A percentile compares a stretch with the other conserved stretches of the same genome.
Evolutionary conservation across 352 stramenopile genomes (phyloP).

Genomic region (Globisporangium mamillatum): DNA sequence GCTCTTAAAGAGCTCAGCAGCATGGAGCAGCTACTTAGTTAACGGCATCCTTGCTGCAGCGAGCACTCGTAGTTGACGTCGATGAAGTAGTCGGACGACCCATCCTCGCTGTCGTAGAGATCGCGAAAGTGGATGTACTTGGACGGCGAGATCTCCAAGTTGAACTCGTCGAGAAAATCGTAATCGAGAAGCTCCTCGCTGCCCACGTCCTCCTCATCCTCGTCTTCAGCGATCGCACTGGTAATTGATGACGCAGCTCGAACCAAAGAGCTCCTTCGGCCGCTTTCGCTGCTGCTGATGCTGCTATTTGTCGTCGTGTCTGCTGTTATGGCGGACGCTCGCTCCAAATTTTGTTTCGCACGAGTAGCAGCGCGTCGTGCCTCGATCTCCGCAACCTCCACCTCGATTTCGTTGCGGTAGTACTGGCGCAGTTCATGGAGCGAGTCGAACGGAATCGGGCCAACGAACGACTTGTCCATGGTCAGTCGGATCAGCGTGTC

Average conservation of each 20-base stretch:
- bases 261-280: conserved; percentile 17
- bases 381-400: conserved; percentile 45
- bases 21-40: neutral
- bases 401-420: conserved; percentile 59
- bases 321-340: neutral
- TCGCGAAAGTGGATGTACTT: conserved; percentile 64
- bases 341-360: neutral
- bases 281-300: neutral
- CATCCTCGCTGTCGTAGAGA: conserved; percentile 48
- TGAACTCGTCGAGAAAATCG: conserved; percentile 79
- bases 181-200: conserved; percentile 57
- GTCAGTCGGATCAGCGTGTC: conserved; percentile 75
- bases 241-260: conserved; percentile 19
- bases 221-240: neutral
- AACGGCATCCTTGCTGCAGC: conserved; percentile 10
- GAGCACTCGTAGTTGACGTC: conserved; percentile 65
- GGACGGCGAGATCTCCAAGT: conserved; percentile 42
- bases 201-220: conserved; percentile 16
- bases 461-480: conserved; percentile 83
- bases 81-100: conserved; percentile 59
- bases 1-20: neutral
- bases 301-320: conserved; percentile 21
- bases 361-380: conserved; percentile 21
- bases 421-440: conserved; percentile 70
- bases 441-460: conserved; percentile 67